Evolutionary conservation across 257 asterid species (phyloP), one percentile per base, ranked within the genome.

Genomic region (Scutellaria barbata): DNA sequence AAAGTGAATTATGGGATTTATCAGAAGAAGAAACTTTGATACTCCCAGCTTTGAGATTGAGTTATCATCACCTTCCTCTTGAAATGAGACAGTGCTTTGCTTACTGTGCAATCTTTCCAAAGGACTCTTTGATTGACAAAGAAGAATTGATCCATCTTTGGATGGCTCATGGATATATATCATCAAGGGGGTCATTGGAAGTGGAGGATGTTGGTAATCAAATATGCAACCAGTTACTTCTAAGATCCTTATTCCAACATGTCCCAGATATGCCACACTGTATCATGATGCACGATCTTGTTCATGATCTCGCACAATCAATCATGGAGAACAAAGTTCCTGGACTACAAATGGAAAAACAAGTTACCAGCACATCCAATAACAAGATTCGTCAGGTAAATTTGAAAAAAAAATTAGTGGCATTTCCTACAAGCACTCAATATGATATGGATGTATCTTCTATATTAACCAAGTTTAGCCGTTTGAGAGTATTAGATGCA

Each of bases 251-350:
- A 6, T 46, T 81, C 2, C 1, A 2, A 6, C 0, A 58, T n/a
- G n/a, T n/a, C n/a, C n/a, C n/a, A n/a, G n/a, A n/a, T 5, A 22
- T 2, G 2, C 25, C 8, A 9, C 13, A 71, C 75, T 77, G 78
- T 10, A 82, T 69, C 47, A 80, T 77, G 3, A 64, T 80, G 35
- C 84, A 76, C 17, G 84, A 80, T 74, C 74, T 80, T 4, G 84
- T 79, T 22, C 62, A 48, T 1, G 25, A 22, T 22, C 25, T 22
- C 0, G 25, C 25, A 22, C 25, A 22, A 22, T 22, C 25, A 22
- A 22, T 22, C 25, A 22, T 22, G 25, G 25, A 22, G 25, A 22
- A 22, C 1, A 22, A 22, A 22, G 25, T 22, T 22, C 25, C 25
- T 0, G 25, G 25, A 2, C 0, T 22, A 22, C 25, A 22, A 22